These are phyloP conservation scores for Hyaloscypha finlandica DNA, from an alignment of 495 filamentous ascomycete species.

Conservation along the genomic window DNA sequence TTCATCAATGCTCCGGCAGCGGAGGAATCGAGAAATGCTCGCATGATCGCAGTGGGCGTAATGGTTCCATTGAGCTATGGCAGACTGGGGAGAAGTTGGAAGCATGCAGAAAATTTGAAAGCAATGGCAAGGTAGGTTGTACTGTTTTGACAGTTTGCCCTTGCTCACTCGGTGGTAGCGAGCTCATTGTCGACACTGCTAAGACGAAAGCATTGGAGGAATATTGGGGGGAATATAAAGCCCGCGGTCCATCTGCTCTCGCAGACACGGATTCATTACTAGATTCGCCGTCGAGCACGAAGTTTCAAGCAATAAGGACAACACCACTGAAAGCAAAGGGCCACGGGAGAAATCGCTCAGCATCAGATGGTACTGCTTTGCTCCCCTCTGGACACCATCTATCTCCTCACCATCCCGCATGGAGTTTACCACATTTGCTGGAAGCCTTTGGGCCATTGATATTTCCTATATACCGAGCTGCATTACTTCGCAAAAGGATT, in stretches of 20 bases:
- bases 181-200: conserved; percentile 53
- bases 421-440: conserved; percentile 73
- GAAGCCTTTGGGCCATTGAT: conserved; percentile 87
- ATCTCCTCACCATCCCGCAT: conserved; percentile 80
- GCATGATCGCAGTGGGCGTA: conserved; percentile 88
- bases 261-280: conserved; percentile 53
- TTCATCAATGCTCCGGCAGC: conserved; percentile 84
- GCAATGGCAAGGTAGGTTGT: conserved; percentile 65
- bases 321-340: conserved; percentile 36
- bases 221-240: conserved; percentile 74
- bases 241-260: conserved; percentile 47
- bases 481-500: conserved; percentile 83
- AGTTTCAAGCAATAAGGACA: conserved; percentile 36
- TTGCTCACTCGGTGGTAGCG: conserved; percentile 33
- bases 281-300: conserved; percentile 49
- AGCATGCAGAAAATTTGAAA: conserved; percentile 76
- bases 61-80: conserved; percentile 86
- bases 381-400: conserved; percentile 67
- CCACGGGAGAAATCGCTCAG: conserved; percentile 55
- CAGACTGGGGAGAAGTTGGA: conserved; percentile 85
- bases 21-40: conserved; percentile 76
- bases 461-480: conserved; percentile 88
- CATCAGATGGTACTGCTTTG: conserved; percentile 61
- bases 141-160: background rate
- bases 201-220: conserved; percentile 66